phyloP scores from a whole-genome alignment of 352 stramenopile species.

The Phytophthora pseudosyringae region DNA sequence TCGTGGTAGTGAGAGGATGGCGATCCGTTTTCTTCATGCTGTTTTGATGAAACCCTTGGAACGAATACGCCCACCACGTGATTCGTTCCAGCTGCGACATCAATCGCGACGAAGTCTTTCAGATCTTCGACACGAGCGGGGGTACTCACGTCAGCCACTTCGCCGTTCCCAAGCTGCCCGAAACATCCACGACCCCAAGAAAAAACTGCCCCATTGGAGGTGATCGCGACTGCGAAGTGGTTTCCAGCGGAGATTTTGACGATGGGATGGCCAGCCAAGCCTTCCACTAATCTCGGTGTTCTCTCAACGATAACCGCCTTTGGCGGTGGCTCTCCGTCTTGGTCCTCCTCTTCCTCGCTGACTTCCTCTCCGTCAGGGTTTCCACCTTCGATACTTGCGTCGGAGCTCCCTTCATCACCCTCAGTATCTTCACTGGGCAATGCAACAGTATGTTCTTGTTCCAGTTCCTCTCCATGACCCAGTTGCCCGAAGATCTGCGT shows the following conservation, averaged over 20 bases:
- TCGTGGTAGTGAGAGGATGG: not conserved
- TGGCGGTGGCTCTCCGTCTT: slow-evolving; percentile 3
- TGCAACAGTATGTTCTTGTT: slow-evolving; percentile 1
- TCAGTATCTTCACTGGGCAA: slow-evolving; percentile 2
- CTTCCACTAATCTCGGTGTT: slow-evolving; percentile 24
- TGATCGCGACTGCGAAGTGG: slow-evolving; percentile 67
- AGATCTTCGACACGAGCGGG: slow-evolving; percentile 43
- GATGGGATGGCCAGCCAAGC: slow-evolving; percentile 29
- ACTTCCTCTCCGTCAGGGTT: not conserved
- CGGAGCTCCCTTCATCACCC: not conserved
- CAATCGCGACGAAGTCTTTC: slow-evolving; percentile 36
- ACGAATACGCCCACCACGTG: slow-evolving; percentile 62
- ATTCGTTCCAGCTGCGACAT: slow-evolving; percentile 54
- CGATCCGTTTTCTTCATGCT: not conserved
- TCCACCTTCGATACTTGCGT: not conserved
- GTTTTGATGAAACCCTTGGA: slow-evolving; percentile 10
- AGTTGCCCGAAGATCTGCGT: slow-evolving; percentile 62
- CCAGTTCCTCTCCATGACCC: slow-evolving; percentile 42
- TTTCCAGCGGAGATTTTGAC: slow-evolving; percentile 63
- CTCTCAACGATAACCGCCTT: slow-evolving; percentile 34
- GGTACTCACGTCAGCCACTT: not conserved
- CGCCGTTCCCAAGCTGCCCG: slow-evolving; percentile 66
- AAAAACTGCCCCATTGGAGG: slow-evolving; percentile 45
- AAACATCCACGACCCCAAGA: slow-evolving; percentile 66
- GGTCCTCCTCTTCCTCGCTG: slow-evolving; percentile 19